Percentiles rank a stretch among this genome's conserved stretches.
Conservation (phyloP, 345 rosid genomes). For the Alliaria petiolata region DNA sequence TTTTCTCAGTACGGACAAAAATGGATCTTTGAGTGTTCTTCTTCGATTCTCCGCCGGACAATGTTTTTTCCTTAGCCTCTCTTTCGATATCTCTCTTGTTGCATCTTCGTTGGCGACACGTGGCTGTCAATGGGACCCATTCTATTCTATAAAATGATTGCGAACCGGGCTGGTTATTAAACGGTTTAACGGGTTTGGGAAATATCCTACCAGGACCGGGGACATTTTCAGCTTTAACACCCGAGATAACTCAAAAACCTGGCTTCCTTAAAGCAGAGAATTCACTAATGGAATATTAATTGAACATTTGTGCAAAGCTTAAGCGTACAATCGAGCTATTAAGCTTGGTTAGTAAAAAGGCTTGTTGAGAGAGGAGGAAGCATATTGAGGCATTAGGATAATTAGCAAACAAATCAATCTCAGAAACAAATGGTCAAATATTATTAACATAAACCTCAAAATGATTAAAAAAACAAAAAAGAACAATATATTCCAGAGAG, state of each 20-base stretch:
- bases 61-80: conserved; percentile 13
- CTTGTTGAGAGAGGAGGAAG: no score
- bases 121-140: conserved; percentile 9
- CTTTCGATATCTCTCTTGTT: conserved; percentile 14
- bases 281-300: no score
- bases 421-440: not conserved
- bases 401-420: not conserved
- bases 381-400: not conserved
- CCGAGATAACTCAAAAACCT: no score
- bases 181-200: not conserved
- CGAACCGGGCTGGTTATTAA: not conserved
- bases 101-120: not conserved
- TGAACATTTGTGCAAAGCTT: no score
- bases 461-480: no score
- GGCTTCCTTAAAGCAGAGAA: no score
- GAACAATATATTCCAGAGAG: no score
- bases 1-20: conserved; percentile 14
- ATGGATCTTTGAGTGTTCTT: not conserved
- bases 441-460: not conserved
- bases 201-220: not conserved
- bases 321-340: no score
- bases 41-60: conserved; percentile 33
- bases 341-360: no score
- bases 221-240: not conserved
- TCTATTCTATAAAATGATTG: not conserved